phyloP scores from a whole-genome alignment of 495 filamentous ascomycete genomes.

The Aspergillus baeticus region DNA sequence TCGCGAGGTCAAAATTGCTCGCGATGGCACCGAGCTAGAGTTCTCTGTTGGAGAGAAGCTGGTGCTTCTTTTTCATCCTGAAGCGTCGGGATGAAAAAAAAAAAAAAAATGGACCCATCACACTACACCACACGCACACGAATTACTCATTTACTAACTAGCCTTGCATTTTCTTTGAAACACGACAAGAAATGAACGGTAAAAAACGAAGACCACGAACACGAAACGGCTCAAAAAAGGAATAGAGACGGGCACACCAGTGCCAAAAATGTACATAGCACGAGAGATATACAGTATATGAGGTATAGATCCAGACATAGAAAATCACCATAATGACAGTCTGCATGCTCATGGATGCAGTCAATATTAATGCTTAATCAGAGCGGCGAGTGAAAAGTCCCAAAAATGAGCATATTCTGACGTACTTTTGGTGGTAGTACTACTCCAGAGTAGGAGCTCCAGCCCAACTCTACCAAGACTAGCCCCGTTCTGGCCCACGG shows the following conservation, averaged over 20 bases:
- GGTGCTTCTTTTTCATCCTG: constrained; percentile 70
- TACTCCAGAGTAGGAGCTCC: too few species aligned
- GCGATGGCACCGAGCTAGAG: constrained; percentile 94
- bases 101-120: neutral
- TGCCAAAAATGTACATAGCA: neutral
- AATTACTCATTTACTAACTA: neutral
- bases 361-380: neutral
- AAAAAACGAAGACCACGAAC: constrained; percentile 5
- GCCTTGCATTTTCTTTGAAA: neutral
- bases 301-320: constrained; percentile 1
- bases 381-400: too few species aligned
- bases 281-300: constrained; percentile 10
- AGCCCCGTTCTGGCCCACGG: constrained; percentile 20
- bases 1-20: constrained; percentile 92
- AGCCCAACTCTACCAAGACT: neutral
- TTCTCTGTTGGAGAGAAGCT: constrained; percentile 75
- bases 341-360: neutral
- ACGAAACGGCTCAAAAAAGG: neutral
- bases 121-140: neutral
- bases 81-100: neutral
- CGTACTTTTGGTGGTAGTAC: too few species aligned
- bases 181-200: neutral
- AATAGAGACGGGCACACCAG: neutral
- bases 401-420: neutral
- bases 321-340: neutral